A percentile compares a stretch with the other conserved stretches of the same genome.
phyloP scores from a whole-genome alignment of 2,329 filamentous ascomycete species.

The Cladorrhinum sp. region DNA sequence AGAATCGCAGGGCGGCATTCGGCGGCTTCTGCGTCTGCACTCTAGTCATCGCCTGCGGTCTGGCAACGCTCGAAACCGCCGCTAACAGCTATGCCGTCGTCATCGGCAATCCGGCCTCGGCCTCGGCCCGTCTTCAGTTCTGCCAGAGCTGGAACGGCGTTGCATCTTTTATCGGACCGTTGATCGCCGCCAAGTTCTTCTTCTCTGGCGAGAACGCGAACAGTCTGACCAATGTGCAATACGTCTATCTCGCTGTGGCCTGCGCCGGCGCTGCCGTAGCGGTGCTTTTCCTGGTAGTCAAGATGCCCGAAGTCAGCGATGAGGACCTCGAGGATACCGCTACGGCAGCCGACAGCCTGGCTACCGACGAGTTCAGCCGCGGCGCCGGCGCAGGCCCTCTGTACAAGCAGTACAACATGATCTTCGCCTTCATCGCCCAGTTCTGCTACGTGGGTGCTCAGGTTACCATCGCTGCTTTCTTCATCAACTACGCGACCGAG shows the following conservation, averaged over 20 bases:
- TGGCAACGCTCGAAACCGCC: conserved; percentile 72
- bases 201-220: too few species aligned
- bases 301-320: conserved; percentile 70
- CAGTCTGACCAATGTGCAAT: conserved; percentile 58
- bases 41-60: conserved; percentile 71
- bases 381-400: conserved; percentile 43
- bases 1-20: conserved; percentile 40
- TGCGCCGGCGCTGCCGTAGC: conserved; percentile 67
- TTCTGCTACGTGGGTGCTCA: conserved; percentile 78
- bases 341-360: conserved; percentile 52
- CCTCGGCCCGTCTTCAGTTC: too few species aligned
- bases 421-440: conserved; percentile 72
- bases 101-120: too few species aligned
- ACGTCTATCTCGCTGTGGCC: conserved; percentile 72
- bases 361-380: not conserved
- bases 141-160: too few species aligned
- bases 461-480: conserved; percentile 57
- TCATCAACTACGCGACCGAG: conserved; percentile 61
- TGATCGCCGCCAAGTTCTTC: too few species aligned
- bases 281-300: conserved; percentile 62
- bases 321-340: conserved; percentile 54
- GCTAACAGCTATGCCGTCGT: conserved; percentile 49
- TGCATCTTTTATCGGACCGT: too few species aligned
- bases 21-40: conserved; percentile 70
- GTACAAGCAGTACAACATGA: conserved; percentile 68